phyloP scores from a whole-genome alignment of 352 stramenopile genomes.

The Globisporangium uncinulatum region DNA sequence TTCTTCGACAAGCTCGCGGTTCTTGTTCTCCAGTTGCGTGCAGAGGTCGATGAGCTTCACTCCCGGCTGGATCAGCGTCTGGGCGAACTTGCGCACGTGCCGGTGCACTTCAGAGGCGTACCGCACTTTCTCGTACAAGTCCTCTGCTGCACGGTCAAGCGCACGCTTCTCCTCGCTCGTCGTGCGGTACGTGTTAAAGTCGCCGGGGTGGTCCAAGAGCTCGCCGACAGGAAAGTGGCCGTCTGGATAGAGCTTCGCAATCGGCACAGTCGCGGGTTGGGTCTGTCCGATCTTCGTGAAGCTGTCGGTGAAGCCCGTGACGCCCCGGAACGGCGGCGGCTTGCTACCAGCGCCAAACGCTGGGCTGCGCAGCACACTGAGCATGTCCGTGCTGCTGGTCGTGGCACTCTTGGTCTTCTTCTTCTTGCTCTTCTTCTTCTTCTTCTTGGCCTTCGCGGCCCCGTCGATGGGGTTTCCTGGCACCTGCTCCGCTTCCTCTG shows the following conservation, averaged over 20 bases:
- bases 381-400: constrained; percentile 2
- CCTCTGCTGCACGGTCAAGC: constrained; percentile 56
- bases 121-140: constrained; percentile 56
- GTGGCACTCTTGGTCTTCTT: constrained; percentile 27
- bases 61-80: constrained; percentile 93
- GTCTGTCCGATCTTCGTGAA: constrained; percentile 92
- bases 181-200: constrained; percentile 84
- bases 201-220: constrained; percentile 85
- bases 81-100: constrained; percentile 78
- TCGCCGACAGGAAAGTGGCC: constrained; percentile 82
- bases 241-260: constrained; percentile 32
- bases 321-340: constrained; percentile 34
- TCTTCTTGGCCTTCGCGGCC: constrained; percentile 20
- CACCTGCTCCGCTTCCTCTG: constrained; percentile 11
- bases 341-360: constrained; percentile 19
- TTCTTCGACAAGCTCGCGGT: constrained; percentile 90
- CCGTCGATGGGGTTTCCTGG: not conserved
- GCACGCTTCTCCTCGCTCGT: constrained; percentile 70
- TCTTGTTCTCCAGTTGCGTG: constrained; percentile 88
- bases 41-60: constrained; percentile 70
- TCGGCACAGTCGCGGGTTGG: constrained; percentile 88
- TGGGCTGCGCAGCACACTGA: not conserved
- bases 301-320: constrained; percentile 85
- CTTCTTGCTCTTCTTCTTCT: constrained; percentile 33
- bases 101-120: constrained; percentile 92